These are phyloP conservation scores for Wickerhamiella kurtzmanii DNA, from an alignment of 805 yeast genomes.

Conservation along the genomic window DNA sequence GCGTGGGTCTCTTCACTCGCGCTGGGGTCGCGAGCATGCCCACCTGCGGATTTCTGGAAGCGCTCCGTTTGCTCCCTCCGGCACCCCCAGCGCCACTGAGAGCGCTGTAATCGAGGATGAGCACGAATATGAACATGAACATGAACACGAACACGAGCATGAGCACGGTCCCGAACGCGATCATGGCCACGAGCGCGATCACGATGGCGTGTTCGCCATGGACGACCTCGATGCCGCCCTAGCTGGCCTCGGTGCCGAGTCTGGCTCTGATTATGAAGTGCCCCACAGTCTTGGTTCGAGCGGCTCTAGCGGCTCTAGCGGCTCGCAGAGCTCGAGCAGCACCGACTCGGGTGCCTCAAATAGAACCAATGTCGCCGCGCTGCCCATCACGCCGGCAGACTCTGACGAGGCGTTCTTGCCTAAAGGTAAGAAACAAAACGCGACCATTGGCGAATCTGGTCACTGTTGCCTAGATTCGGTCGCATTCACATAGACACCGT, in stretches of 20 bases:
- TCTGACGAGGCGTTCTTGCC: neutral
- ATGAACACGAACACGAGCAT: conserved; percentile 5
- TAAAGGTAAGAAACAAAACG: neutral
- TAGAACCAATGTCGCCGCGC: neutral
- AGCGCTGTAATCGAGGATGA: neutral
- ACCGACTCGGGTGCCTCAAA: neutral
- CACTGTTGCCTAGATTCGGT: neutral
- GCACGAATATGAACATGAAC: conserved; percentile 1
- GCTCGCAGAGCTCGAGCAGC: neutral
- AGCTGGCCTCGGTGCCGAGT: neutral
- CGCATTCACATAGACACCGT: neutral
- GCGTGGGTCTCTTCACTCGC: no score
- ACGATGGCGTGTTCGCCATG: conserved; percentile 11
- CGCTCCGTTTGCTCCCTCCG: neutral
- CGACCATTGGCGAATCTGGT: neutral
- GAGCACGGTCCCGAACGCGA: conserved; percentile 1
- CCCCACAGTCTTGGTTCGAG: no score
- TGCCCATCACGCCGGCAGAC: neutral
- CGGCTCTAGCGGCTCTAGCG: neutral
- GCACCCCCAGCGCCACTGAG: neutral
- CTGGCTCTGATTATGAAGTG: neutral
- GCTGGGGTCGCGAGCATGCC: neutral
- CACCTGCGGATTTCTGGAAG: neutral
- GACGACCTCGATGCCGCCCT: conserved; percentile 7
- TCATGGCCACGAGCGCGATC: conserved; percentile 1